Evolutionary conservation across 345 rosid species (phyloP).

Genomic region (Garcia nutans): DNA sequence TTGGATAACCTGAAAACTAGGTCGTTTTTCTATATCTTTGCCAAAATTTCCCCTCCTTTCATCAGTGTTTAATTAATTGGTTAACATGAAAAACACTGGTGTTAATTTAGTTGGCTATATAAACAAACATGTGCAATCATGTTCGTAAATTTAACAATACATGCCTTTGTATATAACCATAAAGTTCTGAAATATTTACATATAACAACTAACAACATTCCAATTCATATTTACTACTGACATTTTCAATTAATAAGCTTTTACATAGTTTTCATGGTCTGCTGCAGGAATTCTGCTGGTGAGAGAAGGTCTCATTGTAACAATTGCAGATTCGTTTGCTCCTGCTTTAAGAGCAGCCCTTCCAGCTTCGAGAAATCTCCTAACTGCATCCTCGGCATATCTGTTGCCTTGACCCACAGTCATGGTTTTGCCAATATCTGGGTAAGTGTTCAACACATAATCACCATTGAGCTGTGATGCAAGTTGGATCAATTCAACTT

Average conservation of each 20-base stretch:
- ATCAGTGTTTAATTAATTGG: too few relatives aligned
- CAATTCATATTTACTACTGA: conserved; percentile 12
- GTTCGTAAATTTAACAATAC: not conserved
- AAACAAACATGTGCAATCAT: not conserved
- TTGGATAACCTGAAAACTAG: not conserved
- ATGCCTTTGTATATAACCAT: not conserved
- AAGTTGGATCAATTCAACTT: conserved; percentile 90
- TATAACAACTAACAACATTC: not conserved
- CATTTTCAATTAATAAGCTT: conserved; percentile 14
- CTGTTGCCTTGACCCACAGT: conserved; percentile 77
- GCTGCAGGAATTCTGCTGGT: conserved; percentile 43
- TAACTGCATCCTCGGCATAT: conserved; percentile 86
- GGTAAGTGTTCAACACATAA: conserved; percentile 72
- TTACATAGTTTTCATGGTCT: conserved; percentile 10
- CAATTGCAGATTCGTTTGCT: conserved; percentile 84
- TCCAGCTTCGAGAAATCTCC: conserved; percentile 93
- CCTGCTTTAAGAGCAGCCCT: conserved; percentile 85
- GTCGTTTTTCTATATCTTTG: too few relatives aligned
- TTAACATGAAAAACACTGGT: too few relatives aligned
- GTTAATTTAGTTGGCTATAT: not conserved
- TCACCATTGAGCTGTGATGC: conserved; percentile 97
- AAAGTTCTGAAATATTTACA: conserved; percentile 1
- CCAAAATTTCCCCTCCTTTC: too few relatives aligned
- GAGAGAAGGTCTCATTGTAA: conserved; percentile 90
- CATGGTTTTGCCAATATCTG: conserved; percentile 83